Conservation (phyloP, 2,329 filamentous ascomycete genomes). For the Beauveria australis region DNA sequence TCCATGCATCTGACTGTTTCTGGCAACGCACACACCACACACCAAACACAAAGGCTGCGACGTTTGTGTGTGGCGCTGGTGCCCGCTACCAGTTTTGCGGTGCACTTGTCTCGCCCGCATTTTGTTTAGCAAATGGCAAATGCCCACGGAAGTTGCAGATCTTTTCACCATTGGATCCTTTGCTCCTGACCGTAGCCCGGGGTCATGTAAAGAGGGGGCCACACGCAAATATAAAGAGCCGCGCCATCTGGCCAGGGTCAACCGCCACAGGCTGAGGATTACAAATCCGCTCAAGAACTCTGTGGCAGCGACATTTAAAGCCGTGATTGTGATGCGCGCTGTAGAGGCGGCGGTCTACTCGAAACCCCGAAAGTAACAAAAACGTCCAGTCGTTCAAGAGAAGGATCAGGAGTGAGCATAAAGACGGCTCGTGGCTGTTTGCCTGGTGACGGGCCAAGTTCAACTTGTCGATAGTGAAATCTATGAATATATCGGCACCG, state of each 20-base stretch:
- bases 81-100: background rate
- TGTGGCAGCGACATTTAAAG: background rate
- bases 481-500: no score
- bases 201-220: background rate
- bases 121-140: background rate
- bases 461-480: no score
- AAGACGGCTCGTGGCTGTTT: no score
- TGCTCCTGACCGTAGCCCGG: background rate
- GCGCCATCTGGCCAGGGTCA: background rate
- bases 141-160: background rate
- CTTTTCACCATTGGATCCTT: background rate
- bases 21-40: background rate
- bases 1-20: background rate
- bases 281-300: background rate
- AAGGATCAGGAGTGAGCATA: no score
- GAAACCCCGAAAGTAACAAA: background rate
- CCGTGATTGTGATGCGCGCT: background rate
- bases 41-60: no score
- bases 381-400: no score
- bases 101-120: background rate
- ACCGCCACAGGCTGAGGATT: background rate
- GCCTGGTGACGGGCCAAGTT: no score
- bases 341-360: background rate
- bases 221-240: constrained; percentile 3
- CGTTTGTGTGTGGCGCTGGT: background rate